phyloP scores from a whole-genome alignment of 345 rosid genomes.

The Salix suchowensis region DNA sequence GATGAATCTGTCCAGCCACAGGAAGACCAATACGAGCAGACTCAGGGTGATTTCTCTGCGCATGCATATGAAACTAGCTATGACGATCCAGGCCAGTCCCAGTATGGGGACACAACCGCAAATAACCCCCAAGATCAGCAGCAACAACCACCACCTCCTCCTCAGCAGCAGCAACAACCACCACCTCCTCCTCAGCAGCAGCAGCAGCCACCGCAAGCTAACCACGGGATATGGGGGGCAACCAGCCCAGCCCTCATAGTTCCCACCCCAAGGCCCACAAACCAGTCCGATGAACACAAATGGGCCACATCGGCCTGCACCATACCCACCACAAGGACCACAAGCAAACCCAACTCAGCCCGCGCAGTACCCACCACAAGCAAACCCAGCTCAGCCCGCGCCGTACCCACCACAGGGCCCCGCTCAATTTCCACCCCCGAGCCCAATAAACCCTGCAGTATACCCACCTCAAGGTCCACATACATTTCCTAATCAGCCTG shows the following conservation, averaged over 20 bases:
- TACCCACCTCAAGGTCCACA: neutral
- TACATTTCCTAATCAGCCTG: neutral
- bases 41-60: neutral
- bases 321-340: constrained; percentile 1
- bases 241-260: neutral
- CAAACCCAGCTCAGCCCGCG: neutral
- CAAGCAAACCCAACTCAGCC: neutral
- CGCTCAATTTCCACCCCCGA: neutral
- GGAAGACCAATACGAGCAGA: neutral
- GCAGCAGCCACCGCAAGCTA: neutral
- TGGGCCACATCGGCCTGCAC: neutral
- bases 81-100: neutral
- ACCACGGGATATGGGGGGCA: neutral
- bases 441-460: neutral
- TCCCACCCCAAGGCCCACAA: neutral
- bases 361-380: neutral
- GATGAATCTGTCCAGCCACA: neutral
- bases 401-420: neutral
- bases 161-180: neutral
- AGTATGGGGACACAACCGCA: neutral
- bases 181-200: neutral
- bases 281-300: neutral
- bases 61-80: neutral
- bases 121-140: neutral
- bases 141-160: neutral